Evolutionary conservation across 768 basidiomycete species (phyloP), one percentile per base, ranked within the genome.

Genomic region (Cyathus striatus): DNA sequence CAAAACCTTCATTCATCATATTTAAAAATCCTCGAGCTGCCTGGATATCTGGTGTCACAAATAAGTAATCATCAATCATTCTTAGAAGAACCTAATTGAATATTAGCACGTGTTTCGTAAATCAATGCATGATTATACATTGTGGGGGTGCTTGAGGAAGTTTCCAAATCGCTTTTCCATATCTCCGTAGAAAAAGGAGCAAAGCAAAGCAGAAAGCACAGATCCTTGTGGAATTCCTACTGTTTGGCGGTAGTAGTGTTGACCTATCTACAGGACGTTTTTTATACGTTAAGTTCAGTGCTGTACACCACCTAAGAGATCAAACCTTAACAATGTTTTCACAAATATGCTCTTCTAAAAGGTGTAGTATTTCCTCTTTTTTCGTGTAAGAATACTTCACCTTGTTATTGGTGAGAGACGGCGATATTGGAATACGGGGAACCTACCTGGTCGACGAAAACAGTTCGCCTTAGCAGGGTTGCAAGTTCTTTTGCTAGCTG

Each of bases 181-280:
- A 55, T 95, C 85, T 5, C 91, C 94, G 51, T 97, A 99, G 59
- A 90, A 96, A 62, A 94, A 89, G 1, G 88, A 86, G 59, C 96
- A 99, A 1, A 99, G 66, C n/a, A 98, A 57, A 0, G 87, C 77
- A 5, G 93, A 96, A n/a, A 98, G 65, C n/a, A 93, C 81, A 2
- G 94, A 97, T 17, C 96, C 96, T 61, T 99, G 96, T 1, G 96
- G 95, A 18, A 99, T 99, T 2, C 96, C 96, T 22, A 90, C 78
- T n/a, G 75, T 78, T 61, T 99, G 96, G 10, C 86, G 81, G 57
- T 86, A 95, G 55, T 85, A 90, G 32, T 76, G 63, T n/a, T 65
- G 53, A 1, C 87, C 89, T 41, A 96, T 92, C 91, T 95, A 49
- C 13, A 24, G 20, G 27, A 23, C 27, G 24, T 47, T 23, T 33